phyloP scores from a whole-genome alignment of 306 rosid species.

The Malus sylvestris region DNA sequence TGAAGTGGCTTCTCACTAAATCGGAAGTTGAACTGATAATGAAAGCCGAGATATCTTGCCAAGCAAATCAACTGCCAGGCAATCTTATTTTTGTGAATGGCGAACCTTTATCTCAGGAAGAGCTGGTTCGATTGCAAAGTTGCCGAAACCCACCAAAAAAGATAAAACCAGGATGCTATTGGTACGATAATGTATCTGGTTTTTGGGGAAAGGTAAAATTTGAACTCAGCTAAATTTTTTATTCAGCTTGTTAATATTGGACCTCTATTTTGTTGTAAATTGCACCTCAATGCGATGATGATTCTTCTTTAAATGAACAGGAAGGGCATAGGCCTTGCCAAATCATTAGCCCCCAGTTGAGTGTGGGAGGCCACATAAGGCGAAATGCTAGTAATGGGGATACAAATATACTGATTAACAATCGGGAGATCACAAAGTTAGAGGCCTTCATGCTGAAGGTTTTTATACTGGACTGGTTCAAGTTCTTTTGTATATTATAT shows the following conservation, averaged over 20 bases:
- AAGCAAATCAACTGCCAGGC: conserved; percentile 50
- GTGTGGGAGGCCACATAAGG: conserved; percentile 42
- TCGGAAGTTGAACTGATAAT: conserved; percentile 32
- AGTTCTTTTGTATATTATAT: neutral
- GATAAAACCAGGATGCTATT: conserved; percentile 60
- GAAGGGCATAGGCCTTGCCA: conserved; percentile 55
- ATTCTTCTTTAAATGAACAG: conserved; percentile 35
- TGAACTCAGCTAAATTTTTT: neutral
- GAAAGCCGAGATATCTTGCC: conserved; percentile 39
- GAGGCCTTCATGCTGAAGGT: conserved; percentile 64
- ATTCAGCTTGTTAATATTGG: neutral
- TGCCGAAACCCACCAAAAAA: conserved; percentile 55
- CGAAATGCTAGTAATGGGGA: conserved; percentile 58
- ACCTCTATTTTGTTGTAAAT: neutral
- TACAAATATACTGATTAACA: conserved; percentile 48
- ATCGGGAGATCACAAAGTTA: conserved; percentile 46
- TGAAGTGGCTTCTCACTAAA: conserved; percentile 41
- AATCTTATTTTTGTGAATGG: conserved; percentile 43
- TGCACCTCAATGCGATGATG: conserved; percentile 11
- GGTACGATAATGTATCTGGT: conserved; percentile 78
- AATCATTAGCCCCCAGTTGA: conserved; percentile 48
- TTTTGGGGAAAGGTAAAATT: conserved; percentile 77
- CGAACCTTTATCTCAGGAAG: conserved; percentile 36
- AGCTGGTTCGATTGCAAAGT: conserved; percentile 32
- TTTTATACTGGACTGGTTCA: neutral